Base-by-base conservation (phyloP, 176 grass and related monocot species). In the Dactylis glomerata region DNA sequence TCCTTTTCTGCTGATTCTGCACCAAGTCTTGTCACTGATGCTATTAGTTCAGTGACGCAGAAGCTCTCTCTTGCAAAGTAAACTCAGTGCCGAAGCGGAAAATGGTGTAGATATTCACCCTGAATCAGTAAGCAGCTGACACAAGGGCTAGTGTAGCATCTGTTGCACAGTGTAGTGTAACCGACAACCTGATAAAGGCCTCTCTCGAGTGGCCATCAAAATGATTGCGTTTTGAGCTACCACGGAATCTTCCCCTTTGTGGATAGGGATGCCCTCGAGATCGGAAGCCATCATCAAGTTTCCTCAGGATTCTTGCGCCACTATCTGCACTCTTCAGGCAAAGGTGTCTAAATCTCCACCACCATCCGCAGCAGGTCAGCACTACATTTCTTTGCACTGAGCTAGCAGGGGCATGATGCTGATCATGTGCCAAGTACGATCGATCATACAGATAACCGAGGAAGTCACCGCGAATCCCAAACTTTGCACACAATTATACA, bases 1-100 rank as follows among this genome's bases (percentile, higher is more conserved):
- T n/a, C n/a, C n/a, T n/a, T 90, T 79, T 66, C 46, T 65, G 56
- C 31, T 83, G 79, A 79, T 86, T 73, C 36, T 51, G 36, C 24
- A 55, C 52, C 34, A 41, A 16, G 32, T 31, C 51, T 73, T 78
- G 64, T 73, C 51, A 3, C 22, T 26, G 68, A 44, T 24, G 55
- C 23, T 23, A 40, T 40, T 27, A 68, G 77, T 61, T 54, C 32
- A 77, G 62, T 89, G 72, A 62, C 4, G 41, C 13, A 10, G 73
- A 86, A 86, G 72, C 22, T 34, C 41, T 34, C 41, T 54, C 40
- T 14, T 28, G 6, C 10, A 55, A n/a, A 27, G 70, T 0, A 24
- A 64, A 20, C 1, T 77, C 8, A 23, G 73, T 78, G 51, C 32
- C 66, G 41, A 62, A 85, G 31, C 17, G 73, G 1, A n/a, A 47